Evolutionary conservation across 306 rosid genomes (phyloP).

Genomic region (Trichosanthes truncata): DNA sequence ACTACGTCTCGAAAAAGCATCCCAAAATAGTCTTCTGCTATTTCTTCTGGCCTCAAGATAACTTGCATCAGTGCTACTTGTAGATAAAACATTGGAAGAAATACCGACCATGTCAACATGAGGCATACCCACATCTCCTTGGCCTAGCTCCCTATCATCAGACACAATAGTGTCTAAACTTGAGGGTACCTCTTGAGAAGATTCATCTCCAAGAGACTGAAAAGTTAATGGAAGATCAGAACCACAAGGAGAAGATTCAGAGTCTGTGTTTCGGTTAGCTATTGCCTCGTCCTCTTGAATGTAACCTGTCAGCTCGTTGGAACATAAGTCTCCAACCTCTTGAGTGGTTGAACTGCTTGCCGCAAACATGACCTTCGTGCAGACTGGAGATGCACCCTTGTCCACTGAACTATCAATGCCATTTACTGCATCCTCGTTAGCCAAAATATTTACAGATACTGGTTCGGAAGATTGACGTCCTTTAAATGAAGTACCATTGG

Average conservation of each 20-base stretch:
- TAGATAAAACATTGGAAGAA: conserved; percentile 61
- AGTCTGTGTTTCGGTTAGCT: conserved; percentile 20
- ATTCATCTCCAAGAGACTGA: conserved; percentile 42
- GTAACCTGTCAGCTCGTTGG: conserved; percentile 34
- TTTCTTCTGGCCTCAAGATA: conserved; percentile 63
- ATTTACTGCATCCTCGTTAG: conserved; percentile 59
- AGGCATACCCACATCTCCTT: conserved; percentile 46
- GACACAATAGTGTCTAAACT: conserved; percentile 69
- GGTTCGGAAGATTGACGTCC: conserved; percentile 58
- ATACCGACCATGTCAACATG: conserved; percentile 75
- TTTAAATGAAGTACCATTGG: conserved; percentile 66
- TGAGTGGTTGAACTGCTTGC: conserved; percentile 44
- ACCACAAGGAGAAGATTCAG: conserved; percentile 33
- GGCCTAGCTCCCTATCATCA: conserved; percentile 58
- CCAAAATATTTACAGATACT: conserved; percentile 54
- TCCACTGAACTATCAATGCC: conserved; percentile 45
- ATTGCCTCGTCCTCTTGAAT: conserved; percentile 23
- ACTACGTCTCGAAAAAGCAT: conserved; percentile 78
- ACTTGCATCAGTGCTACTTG: conserved; percentile 36
- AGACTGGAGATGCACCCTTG: conserved; percentile 38
- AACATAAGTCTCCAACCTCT: conserved; percentile 28
- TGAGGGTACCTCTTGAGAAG: conserved; percentile 44
- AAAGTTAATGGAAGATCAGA: conserved; percentile 38
- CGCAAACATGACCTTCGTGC: conserved; percentile 24
- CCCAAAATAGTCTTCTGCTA: conserved; percentile 81